A percentile compares a stretch with the other conserved stretches of the same genome.
Evolutionary conservation across 345 rosid species (phyloP).

Genomic region (Reutealis trisperma): DNA sequence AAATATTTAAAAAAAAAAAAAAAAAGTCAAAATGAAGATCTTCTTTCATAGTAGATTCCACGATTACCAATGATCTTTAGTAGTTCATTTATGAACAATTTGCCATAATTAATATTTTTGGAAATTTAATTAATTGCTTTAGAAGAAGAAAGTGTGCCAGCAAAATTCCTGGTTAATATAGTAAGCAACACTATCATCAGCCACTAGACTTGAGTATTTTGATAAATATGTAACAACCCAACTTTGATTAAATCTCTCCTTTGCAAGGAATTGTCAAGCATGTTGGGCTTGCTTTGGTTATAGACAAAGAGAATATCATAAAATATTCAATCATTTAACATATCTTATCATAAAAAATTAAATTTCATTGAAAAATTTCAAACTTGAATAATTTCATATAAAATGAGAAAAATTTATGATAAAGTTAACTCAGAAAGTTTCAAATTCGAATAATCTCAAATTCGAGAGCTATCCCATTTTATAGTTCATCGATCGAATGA

Average conservation of each 20-base stretch:
- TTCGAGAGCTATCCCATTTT: no score
- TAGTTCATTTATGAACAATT: neutral
- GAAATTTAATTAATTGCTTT: neutral
- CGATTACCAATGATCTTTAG: neutral
- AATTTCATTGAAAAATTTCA: no score
- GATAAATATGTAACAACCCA: neutral
- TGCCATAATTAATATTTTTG: neutral
- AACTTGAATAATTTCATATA: no score
- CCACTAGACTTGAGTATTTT: neutral
- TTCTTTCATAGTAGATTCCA: neutral
- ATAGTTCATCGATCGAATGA: no score
- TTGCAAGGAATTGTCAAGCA: neutral
- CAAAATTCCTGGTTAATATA: neutral
- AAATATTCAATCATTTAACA: neutral
- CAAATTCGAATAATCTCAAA: no score
- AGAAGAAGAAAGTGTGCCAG: neutral
- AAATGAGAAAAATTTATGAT: no score
- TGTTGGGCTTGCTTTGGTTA: neutral
- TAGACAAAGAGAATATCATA: neutral
- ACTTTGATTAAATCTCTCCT: neutral
- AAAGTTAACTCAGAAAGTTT: no score
- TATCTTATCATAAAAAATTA: neutral
- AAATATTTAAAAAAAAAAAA: no score
- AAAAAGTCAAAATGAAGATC: conserved; percentile 4
- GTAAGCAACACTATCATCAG: neutral